phyloP scores from a whole-genome alignment of 2,329 filamentous ascomycete species.

The Penicillium sp. region DNA sequence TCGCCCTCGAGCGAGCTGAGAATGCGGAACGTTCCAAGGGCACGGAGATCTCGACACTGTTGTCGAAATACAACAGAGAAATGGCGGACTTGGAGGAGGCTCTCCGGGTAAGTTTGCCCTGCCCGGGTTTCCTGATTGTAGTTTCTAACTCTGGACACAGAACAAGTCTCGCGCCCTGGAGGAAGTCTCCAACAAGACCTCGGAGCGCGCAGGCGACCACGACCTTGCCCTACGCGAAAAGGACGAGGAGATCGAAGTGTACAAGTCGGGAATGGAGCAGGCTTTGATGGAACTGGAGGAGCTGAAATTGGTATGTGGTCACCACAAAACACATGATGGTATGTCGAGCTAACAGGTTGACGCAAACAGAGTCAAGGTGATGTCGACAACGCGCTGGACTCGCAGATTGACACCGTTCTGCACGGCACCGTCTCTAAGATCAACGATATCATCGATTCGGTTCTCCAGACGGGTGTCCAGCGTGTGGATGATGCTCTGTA shows the following conservation, averaged over 20 bases:
- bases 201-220: no score
- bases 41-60: constrained; percentile 85
- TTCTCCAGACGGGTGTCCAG: constrained; percentile 82
- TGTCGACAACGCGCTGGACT: constrained; percentile 72
- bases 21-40: constrained; percentile 88
- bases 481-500: constrained; percentile 94
- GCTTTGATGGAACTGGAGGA: constrained; percentile 87
- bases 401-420: constrained; percentile 81
- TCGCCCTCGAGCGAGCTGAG: constrained; percentile 84
- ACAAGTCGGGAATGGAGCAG: constrained; percentile 96
- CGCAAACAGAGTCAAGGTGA: constrained; percentile 60
- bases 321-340: no score
- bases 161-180: no score
- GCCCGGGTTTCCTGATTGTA: no score
- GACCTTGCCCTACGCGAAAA: constrained; percentile 81
- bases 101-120: constrained; percentile 48
- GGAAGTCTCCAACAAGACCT: no score
- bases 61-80: constrained; percentile 92
- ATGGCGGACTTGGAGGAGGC: constrained; percentile 95
- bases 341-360: not conserved
- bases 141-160: no score
- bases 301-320: constrained; percentile 52
- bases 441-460: constrained; percentile 94
- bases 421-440: constrained; percentile 83
- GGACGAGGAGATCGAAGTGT: constrained; percentile 94